Evolutionary conservation across 2,329 filamentous ascomycete species (phyloP), one percentile per base, ranked within the genome.

Genomic region (Aspergillus candidus): DNA sequence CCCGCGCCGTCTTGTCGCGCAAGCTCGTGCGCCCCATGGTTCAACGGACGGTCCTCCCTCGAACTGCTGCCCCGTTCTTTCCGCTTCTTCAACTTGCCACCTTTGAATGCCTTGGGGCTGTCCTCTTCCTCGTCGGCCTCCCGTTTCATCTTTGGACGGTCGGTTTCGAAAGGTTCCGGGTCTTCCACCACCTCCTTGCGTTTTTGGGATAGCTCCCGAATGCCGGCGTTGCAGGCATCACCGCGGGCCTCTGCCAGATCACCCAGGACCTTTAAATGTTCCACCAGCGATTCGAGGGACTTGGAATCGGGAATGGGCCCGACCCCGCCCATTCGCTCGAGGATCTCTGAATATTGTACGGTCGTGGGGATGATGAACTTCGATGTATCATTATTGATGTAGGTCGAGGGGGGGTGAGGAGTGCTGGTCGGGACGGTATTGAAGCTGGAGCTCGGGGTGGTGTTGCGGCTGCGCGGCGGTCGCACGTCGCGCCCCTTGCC

Each of bases 21-120:
- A 22, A 83, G 46, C 41, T 76, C 78, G 67, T 84, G 82, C 11
- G 81, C 80, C 36, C 82, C 82, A 51, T 81, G 75, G 30, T 74
- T 72, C 40, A 78, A 69, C 17, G 79, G 79, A 35, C 79, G 70
- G 43, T 80, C 76, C 49, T 86, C 80, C 47, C 77, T 79, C 29
- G 78, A 69, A 42, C 66, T 73, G 46, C 83, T 51, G 1, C 53
- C 80, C 6, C 78, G 72, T 17, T 84, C 86, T 68, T 88, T 89
- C 62, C 86, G 82, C 72, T 87, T 89, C 74, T 87, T 89, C 52
- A 84, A 76, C 64, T 90, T 89, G 17, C 73, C 69, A 33, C 67
- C 69, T 60, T 79, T 77, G 57, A 79, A 59, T 22, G 65, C 66
- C 66, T 74, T 61, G 35, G 58, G 56, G 39, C 67, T 56, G 46